phyloP scores from a whole-genome alignment of 192 early-diverging fungal species.

The Allomyces javanicus region DNA sequence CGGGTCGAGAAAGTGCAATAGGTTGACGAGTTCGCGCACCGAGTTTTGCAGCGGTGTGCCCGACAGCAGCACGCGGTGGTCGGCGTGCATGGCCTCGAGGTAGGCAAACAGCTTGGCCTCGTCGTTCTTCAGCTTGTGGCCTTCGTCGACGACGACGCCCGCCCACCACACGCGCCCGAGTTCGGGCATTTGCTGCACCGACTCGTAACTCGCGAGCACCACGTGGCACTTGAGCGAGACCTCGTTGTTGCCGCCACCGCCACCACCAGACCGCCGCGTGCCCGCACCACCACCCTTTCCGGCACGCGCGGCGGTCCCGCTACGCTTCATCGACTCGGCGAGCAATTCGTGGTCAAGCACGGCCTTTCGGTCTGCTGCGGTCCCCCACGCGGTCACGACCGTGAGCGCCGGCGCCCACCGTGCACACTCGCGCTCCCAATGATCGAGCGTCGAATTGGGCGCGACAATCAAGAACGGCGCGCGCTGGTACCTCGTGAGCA shows the following conservation, averaged over 20 bases:
- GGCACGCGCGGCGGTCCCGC: conserved; percentile 1
- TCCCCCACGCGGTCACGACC: conserved; percentile 35
- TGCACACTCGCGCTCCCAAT: conserved; percentile 51
- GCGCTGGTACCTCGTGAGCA: conserved; percentile 21
- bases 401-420: conserved; percentile 45
- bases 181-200: conserved; percentile 20
- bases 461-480: conserved; percentile 49
- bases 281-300: background rate
- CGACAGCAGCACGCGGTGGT: conserved; percentile 39
- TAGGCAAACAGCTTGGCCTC: conserved; percentile 30
- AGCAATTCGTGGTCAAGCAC: conserved; percentile 19
- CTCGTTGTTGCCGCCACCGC: no score
- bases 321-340: conserved; percentile 27
- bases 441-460: conserved; percentile 37
- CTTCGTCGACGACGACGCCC: conserved; percentile 52
- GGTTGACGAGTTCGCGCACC: conserved; percentile 46
- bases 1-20: conserved; percentile 50
- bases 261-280: background rate
- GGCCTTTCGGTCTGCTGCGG: conserved; percentile 1
- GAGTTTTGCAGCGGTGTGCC: conserved; percentile 56
- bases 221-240: conserved; percentile 40
- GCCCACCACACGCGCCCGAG: conserved; percentile 36
- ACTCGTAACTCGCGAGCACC: conserved; percentile 43
- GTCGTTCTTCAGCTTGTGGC: conserved; percentile 57
- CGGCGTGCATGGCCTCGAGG: conserved; percentile 23